These are phyloP conservation scores for Metschnikowia gelsemii DNA, from an alignment of 805 yeast genomes.

Conservation along the genomic window DNA sequence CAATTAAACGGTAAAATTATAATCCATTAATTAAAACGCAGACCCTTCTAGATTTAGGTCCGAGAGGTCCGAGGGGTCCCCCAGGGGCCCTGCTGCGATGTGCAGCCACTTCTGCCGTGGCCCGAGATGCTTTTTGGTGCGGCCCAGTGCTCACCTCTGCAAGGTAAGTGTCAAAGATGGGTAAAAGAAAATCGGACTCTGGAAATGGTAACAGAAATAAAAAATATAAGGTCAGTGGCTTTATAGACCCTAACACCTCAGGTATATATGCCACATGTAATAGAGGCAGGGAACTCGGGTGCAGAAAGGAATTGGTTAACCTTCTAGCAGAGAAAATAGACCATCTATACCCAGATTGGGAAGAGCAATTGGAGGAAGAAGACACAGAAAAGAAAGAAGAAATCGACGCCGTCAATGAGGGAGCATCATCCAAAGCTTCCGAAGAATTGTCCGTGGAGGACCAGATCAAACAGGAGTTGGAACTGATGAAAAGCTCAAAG, in stretches of 20 bases:
- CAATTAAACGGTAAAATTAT: too few species aligned
- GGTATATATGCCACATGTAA: constrained; percentile 91
- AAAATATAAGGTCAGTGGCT: constrained; percentile 49
- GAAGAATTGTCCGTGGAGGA: constrained; percentile 66
- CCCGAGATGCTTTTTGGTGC: neutral
- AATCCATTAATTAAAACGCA: too few species aligned
- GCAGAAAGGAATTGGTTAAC: constrained; percentile 68
- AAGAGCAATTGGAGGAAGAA: constrained; percentile 22
- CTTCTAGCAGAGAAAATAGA: constrained; percentile 47
- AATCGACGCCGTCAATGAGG: constrained; percentile 22
- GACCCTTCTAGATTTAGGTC: neutral
- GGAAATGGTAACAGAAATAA: constrained; percentile 31
- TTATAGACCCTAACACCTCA: constrained; percentile 78
- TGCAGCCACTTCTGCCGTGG: neutral
- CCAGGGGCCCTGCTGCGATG: too few species aligned
- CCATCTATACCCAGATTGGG: constrained; percentile 31
- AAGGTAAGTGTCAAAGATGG: constrained; percentile 15
- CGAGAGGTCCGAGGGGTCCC: neutral
- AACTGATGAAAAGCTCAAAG: constrained; percentile 50
- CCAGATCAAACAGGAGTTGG: constrained; percentile 68
- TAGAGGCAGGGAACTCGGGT: constrained; percentile 73
- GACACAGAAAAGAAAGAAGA: constrained; percentile 24
- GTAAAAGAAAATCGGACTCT: constrained; percentile 23
- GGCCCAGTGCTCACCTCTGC: neutral
- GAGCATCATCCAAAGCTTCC: constrained; percentile 8